Evolutionary conservation across 2,329 filamentous ascomycete species (phyloP), one percentile per base, ranked within the genome.

Genomic region (Apiospora phragmitis): DNA sequence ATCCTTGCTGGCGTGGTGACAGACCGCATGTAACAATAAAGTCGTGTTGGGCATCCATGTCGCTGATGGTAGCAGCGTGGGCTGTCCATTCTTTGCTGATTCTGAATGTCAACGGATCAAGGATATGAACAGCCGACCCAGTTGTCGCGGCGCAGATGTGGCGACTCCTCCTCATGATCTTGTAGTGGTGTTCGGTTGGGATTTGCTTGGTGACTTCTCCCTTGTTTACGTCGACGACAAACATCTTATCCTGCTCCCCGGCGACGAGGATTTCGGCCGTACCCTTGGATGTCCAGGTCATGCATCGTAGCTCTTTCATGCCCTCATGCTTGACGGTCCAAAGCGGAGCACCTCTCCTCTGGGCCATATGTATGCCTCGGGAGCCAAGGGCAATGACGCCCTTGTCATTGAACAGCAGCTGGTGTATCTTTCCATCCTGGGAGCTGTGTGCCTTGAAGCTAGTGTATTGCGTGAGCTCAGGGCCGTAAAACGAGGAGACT

Each of bases 21-120:
- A 94, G 97, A 45, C 96, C 96, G 80, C 96, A 99, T 5, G 96
- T 98, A 29, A 98, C 93, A 69, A 99, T 90, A 75, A 96, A 96
- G 80, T 98, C 95, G 77, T 96, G 94, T 78, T 96, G 93, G 11
- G 95, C 94, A 83, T 99, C 96, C 93, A 99, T 98, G 80, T 98
- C 95, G 80, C 94, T 97, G 79, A 99, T 93, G 68, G 91, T 89
- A 11, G 94, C 93, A 1, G 92, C 92, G 79, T 99, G 96, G 0
- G 95, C 94, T 79, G 94, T 94, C 93, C 96, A 99, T 14, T 90
- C 90, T 79, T 95, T 97, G 75, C 96, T 86, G 6, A 97, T 87
- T 55, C 89, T 88, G 77, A 97, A 93, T 70, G 88, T 93, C 69
- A 89, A 85, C 1, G 95, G 89, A 78, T 97, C 95, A 29, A 99